Base-by-base conservation (phyloP, 768 basidiomycete species). In the Suillus spraguei region DNA sequence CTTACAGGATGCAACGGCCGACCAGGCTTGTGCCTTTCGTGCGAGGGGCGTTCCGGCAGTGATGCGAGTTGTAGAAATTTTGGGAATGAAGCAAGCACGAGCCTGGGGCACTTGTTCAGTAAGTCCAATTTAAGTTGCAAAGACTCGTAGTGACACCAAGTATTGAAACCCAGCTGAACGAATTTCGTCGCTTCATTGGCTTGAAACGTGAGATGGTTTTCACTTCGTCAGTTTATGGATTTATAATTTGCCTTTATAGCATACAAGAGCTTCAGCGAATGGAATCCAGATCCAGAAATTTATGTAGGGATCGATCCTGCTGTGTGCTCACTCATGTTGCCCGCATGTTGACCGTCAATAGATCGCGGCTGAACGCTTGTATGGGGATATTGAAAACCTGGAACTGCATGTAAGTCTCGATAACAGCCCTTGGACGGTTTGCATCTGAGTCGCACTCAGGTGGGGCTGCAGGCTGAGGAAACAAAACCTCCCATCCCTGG, bases 41-140 rank as follows among this genome's bases (percentile, higher is more conserved):
- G 90, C 91, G 7, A 81, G 87, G n/a, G 87, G 88, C 9, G 88
- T 82, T 56, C 91, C 91, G 0, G 82, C 84, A 59, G 83, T 80
- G 32, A 78, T 92, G 69, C 85, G 85, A 36, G 77, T 88, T 36
- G 80, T 93, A 17, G 91, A 94, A 70, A 77, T 91, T 6, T 76
- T 92, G 71, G 84, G 84, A 2, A 92, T 93, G 17, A 77, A 86
- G 65, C 87, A 89, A 70, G 82, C 84, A 36, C 79, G 91, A 64
- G 77, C 69, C 22, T 92, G 90, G 90, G 88, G 87, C 22, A 79
- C 80, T n/a, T 92, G 90, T 71, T 89, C 88, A 17, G 90, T 86
- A 68, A 66, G 86, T 72, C 60, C 20, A 60, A 33, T 9, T 5
- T 41, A 36, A 9, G 20, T 46, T 11, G n/a, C 10, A 52, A 32